A percentile compares a stretch with the other conserved stretches of the same genome.
Evolutionary conservation across 2,329 filamentous ascomycete species (phyloP).

Genomic region (Fusarium foetens): DNA sequence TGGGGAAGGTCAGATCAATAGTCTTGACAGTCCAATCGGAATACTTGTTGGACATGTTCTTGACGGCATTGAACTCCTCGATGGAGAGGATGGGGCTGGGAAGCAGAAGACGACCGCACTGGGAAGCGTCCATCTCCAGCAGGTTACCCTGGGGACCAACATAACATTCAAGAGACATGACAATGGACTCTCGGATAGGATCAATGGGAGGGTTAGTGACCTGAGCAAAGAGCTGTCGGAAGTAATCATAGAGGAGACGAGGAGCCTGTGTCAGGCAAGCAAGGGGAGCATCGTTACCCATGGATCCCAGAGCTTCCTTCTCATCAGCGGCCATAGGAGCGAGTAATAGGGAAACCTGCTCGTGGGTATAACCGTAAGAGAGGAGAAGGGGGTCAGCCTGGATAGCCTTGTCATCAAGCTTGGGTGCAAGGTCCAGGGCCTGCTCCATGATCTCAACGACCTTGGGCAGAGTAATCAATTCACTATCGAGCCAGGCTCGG

Average conservation of each 20-base stretch:
- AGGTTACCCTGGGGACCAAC: constrained; percentile 96
- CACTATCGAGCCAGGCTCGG: constrained; percentile 84
- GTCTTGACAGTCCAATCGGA: constrained; percentile 86
- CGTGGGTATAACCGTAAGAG: constrained; percentile 93
- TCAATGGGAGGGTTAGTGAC: constrained; percentile 98
- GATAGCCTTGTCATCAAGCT: constrained; percentile 74
- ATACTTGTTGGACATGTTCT: constrained; percentile 77
- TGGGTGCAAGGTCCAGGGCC: constrained; percentile 70
- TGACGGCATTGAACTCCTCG: constrained; percentile 88
- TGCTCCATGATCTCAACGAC: constrained; percentile 72
- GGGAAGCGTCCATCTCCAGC: constrained; percentile 89
- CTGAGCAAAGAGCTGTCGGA: constrained; percentile 96
- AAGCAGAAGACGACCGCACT: constrained; percentile 86
- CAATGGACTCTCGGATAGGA: constrained; percentile 94
- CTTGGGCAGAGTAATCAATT: constrained; percentile 83
- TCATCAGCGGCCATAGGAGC: constrained; percentile 97
- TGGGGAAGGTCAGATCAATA: constrained; percentile 94
- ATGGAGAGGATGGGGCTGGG: constrained; percentile 91
- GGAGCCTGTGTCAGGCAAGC: constrained; percentile 92
- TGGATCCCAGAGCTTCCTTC: constrained; percentile 95
- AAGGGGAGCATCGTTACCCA: constrained; percentile 96
- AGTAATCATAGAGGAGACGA: constrained; percentile 92
- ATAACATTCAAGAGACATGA: constrained; percentile 98
- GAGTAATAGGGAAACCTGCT: constrained; percentile 91
- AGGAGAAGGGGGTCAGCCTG: constrained; percentile 87